Evolutionary conservation across 345 rosid genomes (phyloP), one percentile per base, ranked within the genome.

Genomic region (Bretschneidera sinensis): DNA sequence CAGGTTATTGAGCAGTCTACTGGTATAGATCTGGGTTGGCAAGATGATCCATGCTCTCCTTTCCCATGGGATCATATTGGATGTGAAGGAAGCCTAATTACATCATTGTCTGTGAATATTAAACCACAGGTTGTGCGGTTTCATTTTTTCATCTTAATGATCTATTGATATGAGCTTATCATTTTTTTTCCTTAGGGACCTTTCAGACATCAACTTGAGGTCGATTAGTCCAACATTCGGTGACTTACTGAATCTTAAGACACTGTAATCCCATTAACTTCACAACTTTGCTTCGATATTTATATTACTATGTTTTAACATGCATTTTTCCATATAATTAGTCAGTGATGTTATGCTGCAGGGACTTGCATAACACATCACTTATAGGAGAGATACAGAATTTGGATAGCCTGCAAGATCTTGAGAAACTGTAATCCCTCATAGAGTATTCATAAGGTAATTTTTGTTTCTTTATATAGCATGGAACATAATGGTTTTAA

Each of bases 21-120:
- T 2, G 89, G 91, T 24, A 70, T 85, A 16, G 92, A 89, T 78
- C 85, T 92, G 23, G 79, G 79, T 28, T 92, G 98, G 98, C 76
- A 82, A 79, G 96, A 92, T 57, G 96, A 92, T 64, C 98, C 98
- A 18, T 92, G 98, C 71, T 88, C 82, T 67, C 98, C 95, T 0
- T 69, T 52, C 52, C 67, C 79, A 21, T 92, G 96, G 95, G 79
- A 78, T 67, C 91, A 72, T 64, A 64, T 92, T 28, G 68, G 72
- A 69, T 92, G 96, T 65, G 91, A 87, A 76, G 95, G 87, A 73
- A 85, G 66, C 83, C 57, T 43, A 6, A 89, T 91, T 43, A 86
- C 90, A 70, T 86, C 98, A 73, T 55, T 88, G 98, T 92, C 66
- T 43, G 78, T 61, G 51, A 22, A 55, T 45, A 24, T 43, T 43